phyloP scores from a whole-genome alignment of 1,284 basidiomycete species.

The Apiotrichum brassicae region DNA sequence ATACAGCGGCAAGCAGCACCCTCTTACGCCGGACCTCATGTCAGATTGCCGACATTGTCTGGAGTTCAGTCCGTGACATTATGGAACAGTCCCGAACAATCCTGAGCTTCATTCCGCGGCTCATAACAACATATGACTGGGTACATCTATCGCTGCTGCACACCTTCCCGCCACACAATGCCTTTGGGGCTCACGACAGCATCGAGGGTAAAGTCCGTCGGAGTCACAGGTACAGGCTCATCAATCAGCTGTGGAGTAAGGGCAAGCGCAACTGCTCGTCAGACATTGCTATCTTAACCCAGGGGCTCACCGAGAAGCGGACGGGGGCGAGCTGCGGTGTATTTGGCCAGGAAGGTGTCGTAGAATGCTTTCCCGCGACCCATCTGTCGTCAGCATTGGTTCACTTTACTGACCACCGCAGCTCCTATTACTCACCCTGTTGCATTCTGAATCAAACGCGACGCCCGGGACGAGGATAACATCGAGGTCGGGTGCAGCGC shows the following conservation, averaged over 20 bases:
- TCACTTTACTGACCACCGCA: no score
- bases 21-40: no score
- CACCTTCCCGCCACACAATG: constrained; percentile 25
- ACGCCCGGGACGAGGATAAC: constrained; percentile 45
- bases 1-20: no score
- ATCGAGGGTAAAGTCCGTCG: constrained; percentile 34
- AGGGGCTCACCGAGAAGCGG: constrained; percentile 35
- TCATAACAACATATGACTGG: no score
- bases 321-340: constrained; percentile 19
- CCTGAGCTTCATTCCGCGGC: no score
- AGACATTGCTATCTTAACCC: neutral
- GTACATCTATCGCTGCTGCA: neutral
- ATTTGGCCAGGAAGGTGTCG: constrained; percentile 38
- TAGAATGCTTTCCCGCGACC: constrained; percentile 47
- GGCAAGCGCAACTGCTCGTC: constrained; percentile 39
- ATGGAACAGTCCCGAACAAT: no score
- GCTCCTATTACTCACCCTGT: constrained; percentile 32
- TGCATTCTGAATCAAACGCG: constrained; percentile 40
- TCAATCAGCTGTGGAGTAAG: constrained; percentile 36
- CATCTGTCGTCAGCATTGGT: constrained; percentile 30
- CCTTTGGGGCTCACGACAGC: constrained; percentile 35
- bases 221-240: constrained; percentile 31
- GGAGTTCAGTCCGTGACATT: no score
- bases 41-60: no score
- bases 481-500: constrained; percentile 24